A percentile compares a stretch with the other conserved stretches of the same genome.
phyloP scores from a whole-genome alignment of 208 protist genomes.

The Trypanosoma theileri region DNA sequence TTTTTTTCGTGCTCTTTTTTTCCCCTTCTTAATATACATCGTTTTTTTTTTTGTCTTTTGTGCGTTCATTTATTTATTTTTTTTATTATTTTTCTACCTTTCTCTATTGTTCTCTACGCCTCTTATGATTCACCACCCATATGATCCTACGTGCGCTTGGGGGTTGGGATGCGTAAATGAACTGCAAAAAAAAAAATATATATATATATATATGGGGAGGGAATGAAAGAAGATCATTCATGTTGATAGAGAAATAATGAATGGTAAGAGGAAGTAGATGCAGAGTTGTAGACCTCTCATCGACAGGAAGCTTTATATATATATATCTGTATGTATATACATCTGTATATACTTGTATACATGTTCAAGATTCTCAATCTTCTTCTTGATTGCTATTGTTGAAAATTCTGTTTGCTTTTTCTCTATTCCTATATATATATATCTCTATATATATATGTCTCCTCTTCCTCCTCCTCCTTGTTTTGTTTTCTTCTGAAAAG shows the following conservation, averaged over 20 bases:
- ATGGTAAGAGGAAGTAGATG: no score
- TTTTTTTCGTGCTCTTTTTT: constrained; percentile 17
- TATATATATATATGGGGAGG: no score
- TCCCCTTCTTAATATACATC: constrained; percentile 6
- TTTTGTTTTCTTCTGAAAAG: not conserved
- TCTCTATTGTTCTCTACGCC: constrained; percentile 16
- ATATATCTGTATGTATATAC: constrained; percentile 7
- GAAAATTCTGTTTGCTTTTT: not conserved
- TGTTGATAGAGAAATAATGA: no score
- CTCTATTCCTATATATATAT: not conserved
- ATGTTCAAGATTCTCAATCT: not conserved
- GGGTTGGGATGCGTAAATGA: no score
- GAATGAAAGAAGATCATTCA: no score
- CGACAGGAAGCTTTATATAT: not conserved
- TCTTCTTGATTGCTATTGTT: not conserved
- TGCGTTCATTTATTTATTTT: constrained; percentile 21
- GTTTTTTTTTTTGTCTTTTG: not conserved
- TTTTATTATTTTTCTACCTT: constrained; percentile 17
- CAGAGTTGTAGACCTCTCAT: no score
- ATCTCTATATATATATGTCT: constrained; percentile 1
- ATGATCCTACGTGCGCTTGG: no score
- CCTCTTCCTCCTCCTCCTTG: not conserved
- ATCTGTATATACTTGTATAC: constrained; percentile 9
- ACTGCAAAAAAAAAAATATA: no score
- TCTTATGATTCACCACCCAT: constrained; percentile 14